phyloP scores from a whole-genome alignment of 2,329 filamentous ascomycete species.

The Epichloe brachyelytri region DNA sequence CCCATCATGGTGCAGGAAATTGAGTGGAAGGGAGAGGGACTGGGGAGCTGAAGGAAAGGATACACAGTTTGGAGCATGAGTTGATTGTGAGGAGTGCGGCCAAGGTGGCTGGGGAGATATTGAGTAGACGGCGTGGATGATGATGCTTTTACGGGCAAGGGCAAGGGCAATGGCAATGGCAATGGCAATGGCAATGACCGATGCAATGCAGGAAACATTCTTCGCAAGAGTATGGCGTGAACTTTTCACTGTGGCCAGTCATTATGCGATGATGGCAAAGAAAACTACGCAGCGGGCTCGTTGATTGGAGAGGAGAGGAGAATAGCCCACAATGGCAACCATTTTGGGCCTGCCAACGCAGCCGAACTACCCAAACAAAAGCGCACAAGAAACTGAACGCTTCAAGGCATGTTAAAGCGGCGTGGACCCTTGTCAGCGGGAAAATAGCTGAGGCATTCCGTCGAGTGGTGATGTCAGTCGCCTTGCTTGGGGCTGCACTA shows the following conservation, averaged over 20 bases:
- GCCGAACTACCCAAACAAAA: neutral
- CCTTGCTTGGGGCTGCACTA: neutral
- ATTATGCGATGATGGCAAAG: too few relatives aligned
- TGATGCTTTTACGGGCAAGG: too few relatives aligned
- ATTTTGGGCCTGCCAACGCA: too few relatives aligned
- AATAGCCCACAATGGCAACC: too few relatives aligned
- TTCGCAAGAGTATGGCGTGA: too few relatives aligned
- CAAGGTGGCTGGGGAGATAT: slow-evolving; percentile 29
- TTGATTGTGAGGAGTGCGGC: slow-evolving; percentile 65
- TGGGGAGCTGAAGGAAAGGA: slow-evolving; percentile 55
- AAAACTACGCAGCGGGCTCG: too few relatives aligned
- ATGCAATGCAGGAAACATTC: too few relatives aligned
- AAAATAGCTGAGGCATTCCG: neutral
- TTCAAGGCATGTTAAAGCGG: neutral
- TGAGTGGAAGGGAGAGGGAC: slow-evolving; percentile 47
- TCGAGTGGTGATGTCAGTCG: neutral
- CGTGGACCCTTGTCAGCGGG: neutral
- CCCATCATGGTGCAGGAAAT: slow-evolving; percentile 43
- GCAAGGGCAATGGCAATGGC: too few relatives aligned
- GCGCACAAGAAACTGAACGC: neutral
- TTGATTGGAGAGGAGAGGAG: too few relatives aligned
- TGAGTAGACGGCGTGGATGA: slow-evolving; percentile 3
- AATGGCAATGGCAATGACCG: too few relatives aligned
- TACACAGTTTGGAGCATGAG: slow-evolving; percentile 65
- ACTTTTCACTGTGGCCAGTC: too few relatives aligned